Evolutionary conservation across 306 rosid genomes (phyloP), one percentile per base, ranked within the genome.

Genomic region (Crataegus laevigata): DNA sequence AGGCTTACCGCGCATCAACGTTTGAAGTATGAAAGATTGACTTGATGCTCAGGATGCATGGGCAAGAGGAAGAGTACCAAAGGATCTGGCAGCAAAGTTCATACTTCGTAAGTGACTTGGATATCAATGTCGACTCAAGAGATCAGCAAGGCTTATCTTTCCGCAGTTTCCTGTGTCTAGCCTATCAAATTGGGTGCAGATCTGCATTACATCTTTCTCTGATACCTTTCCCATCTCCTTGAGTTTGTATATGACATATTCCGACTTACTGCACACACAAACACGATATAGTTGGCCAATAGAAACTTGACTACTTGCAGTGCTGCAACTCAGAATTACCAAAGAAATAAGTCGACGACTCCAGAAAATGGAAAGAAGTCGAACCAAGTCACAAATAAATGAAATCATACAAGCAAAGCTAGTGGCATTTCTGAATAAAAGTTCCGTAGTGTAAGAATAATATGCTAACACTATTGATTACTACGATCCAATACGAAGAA

Each of bases 181-280:
- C 85, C 83, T 83, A 69, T 96, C 99, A 68, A 96, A 96, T 84
- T 90, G 89, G 78, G 87, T 64, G 78, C 92, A 69, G 62, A 96
- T 74, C 87, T 77, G 87, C 89, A 87, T 79, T 62, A 92, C 82
- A 83, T 96, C 99, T 83, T 90, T 96, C 80, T 92, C 91, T 2
- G 91, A 68, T 55, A 92, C 87, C 87, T 84, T 96, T 43, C 93
- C 92, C 98, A 96, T 85, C 92, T 96, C 98, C 86, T 96, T 92
- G 52, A 96, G 99, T 86, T 96, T 96, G 97, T 84, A 92, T 80
- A 96, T 81, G 65, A 90, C 99, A 77, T 82, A 96, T 75, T 96
- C 99, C 38, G 98, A 89, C 81, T 93, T 92, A 75, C 99, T 92
- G 87, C 92, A 86, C 24, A 71, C 5, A 54, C n/a, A 77, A 81